Base-by-base conservation (phyloP, 495 filamentous ascomycete species). In the Hapsidospora chrysogenum region DNA sequence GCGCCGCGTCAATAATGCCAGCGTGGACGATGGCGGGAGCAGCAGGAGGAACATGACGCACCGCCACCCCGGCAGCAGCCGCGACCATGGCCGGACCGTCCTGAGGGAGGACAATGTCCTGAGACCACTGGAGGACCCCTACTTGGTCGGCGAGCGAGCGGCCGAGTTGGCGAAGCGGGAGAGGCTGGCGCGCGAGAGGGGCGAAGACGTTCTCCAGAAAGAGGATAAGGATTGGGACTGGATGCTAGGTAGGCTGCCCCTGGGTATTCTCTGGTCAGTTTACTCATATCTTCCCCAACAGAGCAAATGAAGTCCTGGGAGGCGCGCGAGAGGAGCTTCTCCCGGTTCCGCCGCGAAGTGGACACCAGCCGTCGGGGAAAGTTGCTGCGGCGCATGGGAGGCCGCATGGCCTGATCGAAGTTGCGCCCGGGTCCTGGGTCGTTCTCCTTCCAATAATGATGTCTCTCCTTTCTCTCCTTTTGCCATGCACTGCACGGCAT, bases 211-310 rank as follows among this genome's bases (percentile, higher is more conserved):
- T 7, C 21, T 69, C 36, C 38, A 54, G 9, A 43, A 52, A 8
- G 65, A 68, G 47, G 56, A 69, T 40, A 44, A 50, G 34, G 48
- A 53, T 15, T 68, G 63, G 64, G 64, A 68, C 43, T 61, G 53
- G 49, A 58, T 67, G 35, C 38, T 69, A 18, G 46, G 61, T 57
- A 41, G 39, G 60, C 52, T 39, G 4, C 15, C 35, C 18, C 23
- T 6, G 23, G 23, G 11, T 26, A n/a, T n/a, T n/a, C n/a, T n/a
- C n/a, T n/a, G 23, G 6, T 26, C 23, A 6, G 6, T 6, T 6
- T 26, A 6, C 6, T 26, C 23, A 26, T 26, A 6, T 26, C 23
- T 11, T 26, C 23, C 23, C 23, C 11, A 6, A 11, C 43, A 57
- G 56, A 49, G 11, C 64, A 70, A 39, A 61, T 63, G 49, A 57